Base-by-base conservation (phyloP, 2,329 filamentous ascomycete genomes). In the Zymoseptoria brevis region DNA sequence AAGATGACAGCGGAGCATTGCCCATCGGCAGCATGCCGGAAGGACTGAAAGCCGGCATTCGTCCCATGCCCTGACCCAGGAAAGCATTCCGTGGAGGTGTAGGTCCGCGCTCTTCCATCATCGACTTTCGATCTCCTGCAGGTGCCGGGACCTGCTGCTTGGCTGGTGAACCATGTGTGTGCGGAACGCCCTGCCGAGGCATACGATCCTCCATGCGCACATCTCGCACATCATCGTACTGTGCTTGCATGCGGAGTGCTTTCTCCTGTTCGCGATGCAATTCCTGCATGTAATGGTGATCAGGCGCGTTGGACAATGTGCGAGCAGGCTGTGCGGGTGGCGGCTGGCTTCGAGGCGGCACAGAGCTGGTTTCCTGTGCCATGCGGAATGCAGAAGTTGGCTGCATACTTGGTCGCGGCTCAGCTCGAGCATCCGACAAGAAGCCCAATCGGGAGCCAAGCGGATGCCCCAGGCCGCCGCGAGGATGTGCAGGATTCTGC, bases 211-310 rank as follows among this genome's bases (percentile, higher is more conserved):
- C 69, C 54, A 67, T 58, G 24, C 65, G 64, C 16, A 66, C 64
- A 54, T 68, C 64, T 29, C 68, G 65, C 30, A 62, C 57, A 50
- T 66, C 58, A 7, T 65, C 53, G 54, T 64, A 62, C 13, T 63
- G 59, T 51, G 69, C 57, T 57, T 71, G 66, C 62, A 72, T 64
- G 8, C 65, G 62, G 13, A 72, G 61, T 3, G 72, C 72, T 19
- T 66, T 64, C 48, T 71, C 67, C 57, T 71, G 71, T 57, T 74
- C 70, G 26, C 69, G 64, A 26, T 63, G 57, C 19, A 74, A 57
- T 21, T 63, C 65, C 19, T 63, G 61, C 21, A 72, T 64, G 57
- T 60, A 69, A 13, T 66, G 57, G 3, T 63, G 60, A 56, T 69
- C 66, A 7, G 59, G 29, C 30, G 62, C 50, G 51, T 63, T 57